Evolutionary conservation across 768 basidiomycete species (phyloP).

Genomic region (Butyriboletus loyo): DNA sequence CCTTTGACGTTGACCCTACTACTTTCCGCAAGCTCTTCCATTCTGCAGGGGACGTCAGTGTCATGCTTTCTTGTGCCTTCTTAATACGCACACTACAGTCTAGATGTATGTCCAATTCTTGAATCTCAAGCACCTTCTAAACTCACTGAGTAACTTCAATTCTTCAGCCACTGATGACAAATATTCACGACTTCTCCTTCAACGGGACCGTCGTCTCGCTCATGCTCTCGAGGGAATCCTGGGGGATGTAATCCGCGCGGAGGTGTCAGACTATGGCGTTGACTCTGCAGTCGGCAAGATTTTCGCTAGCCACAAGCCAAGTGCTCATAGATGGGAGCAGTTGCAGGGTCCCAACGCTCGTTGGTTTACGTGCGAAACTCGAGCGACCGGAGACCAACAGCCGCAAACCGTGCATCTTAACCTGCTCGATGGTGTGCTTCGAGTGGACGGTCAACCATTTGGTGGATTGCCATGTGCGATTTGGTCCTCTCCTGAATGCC

Average conservation of each 20-base stretch:
- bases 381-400: neutral
- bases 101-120: neutral
- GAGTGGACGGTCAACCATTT: too few species aligned
- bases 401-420: neutral
- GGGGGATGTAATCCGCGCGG: neutral
- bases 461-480: slow-evolving; percentile 4
- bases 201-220: slow-evolving; percentile 24
- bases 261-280: slow-evolving; percentile 1
- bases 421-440: slow-evolving; percentile 14
- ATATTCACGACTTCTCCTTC: neutral
- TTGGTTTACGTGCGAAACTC: slow-evolving; percentile 14
- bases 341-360: neutral
- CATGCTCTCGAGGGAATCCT: slow-evolving; percentile 12
- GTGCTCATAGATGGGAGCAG: slow-evolving; percentile 7
- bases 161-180: fast-evolving
- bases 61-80: slow-evolving; percentile 20
- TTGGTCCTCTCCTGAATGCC: neutral
- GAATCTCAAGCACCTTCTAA: too few species aligned
- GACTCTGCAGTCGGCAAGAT: slow-evolving; percentile 11
- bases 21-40: neutral
- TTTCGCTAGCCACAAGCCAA: slow-evolving; percentile 4
- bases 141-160: neutral
- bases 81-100: slow-evolving; percentile 16
- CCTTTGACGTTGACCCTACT: too few species aligned
- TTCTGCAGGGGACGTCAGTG: neutral